Conservation (phyloP, 2,329 filamentous ascomycete species). For the Aspergillus puulaauensis region DNA sequence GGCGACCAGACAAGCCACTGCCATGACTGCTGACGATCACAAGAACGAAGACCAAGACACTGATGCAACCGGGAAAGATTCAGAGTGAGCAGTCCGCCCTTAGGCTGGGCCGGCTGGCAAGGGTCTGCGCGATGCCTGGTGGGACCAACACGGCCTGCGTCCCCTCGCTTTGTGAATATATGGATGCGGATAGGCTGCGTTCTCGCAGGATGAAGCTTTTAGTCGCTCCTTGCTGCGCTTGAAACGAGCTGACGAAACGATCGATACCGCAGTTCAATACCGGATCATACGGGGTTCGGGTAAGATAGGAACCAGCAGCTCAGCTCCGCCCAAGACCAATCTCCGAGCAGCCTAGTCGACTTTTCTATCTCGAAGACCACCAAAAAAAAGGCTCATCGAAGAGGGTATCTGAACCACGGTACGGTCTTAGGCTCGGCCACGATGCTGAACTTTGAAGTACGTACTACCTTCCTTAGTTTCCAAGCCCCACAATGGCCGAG, state of each 20-base stretch:
- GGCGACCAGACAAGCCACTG: neutral
- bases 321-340: neutral
- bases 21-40: neutral
- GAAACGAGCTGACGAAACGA: slow-evolving; percentile 20
- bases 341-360: neutral
- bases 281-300: slow-evolving; percentile 20
- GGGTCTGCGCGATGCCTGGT: slow-evolving; percentile 10
- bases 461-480: neutral
- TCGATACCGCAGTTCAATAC: slow-evolving; percentile 8
- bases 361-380: neutral
- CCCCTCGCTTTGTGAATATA: neutral
- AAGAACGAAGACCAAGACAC: neutral
- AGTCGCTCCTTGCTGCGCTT: neutral
- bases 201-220: neutral
- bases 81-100: neutral
- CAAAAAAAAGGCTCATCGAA: neutral
- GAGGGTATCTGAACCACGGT: neutral
- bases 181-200: slow-evolving; percentile 1
- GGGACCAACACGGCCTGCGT: slow-evolving; percentile 1
- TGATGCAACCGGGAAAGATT: neutral
- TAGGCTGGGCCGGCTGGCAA: neutral
- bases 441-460: neutral
- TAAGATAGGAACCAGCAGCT: slow-evolving; percentile 22
- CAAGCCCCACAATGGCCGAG: too few relatives aligned
- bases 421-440: neutral